Percentiles rank a stretch among this genome's conserved stretches.
phyloP scores from a whole-genome alignment of 306 rosid genomes.

The Medicago arabica region DNA sequence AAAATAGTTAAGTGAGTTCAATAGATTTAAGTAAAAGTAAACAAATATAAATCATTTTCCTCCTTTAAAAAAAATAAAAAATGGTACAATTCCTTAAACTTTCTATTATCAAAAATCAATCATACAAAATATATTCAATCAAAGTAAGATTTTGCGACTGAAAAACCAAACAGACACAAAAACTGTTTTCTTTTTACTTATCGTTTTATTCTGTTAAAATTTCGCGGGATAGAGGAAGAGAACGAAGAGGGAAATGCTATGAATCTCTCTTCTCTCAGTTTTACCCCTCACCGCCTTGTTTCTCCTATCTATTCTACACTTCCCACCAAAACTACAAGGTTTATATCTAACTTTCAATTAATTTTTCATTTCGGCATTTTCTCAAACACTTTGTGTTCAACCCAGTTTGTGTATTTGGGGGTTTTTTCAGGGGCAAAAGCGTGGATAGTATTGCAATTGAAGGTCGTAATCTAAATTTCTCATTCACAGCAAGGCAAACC shows the following conservation, averaged over 20 bases:
- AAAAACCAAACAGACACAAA: background rate
- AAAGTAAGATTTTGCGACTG: background rate
- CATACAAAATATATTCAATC: too few species aligned
- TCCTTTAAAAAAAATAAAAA: too few species aligned
- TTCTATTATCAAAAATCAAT: too few species aligned
- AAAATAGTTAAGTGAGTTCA: too few species aligned
- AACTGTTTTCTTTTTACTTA: too few species aligned
- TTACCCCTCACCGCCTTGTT: slow-evolving; percentile 31
- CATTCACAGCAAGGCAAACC: slow-evolving; percentile 58
- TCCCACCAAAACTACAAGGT: slow-evolving; percentile 46
- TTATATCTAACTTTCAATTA: background rate
- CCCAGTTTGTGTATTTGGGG: background rate
- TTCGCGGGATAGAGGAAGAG: background rate
- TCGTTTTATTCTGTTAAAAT: slow-evolving; percentile 2
- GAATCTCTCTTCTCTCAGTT: slow-evolving; percentile 44
- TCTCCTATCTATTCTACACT: slow-evolving; percentile 49
- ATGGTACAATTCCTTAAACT: too few species aligned
- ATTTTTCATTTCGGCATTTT: slow-evolving; percentile 45
- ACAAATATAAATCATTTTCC: too few species aligned
- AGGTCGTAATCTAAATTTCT: slow-evolving; percentile 64
- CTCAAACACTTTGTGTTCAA: slow-evolving; percentile 40
- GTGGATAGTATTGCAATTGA: slow-evolving; percentile 63
- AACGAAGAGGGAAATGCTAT: slow-evolving; percentile 35
- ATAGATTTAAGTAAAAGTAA: too few species aligned
- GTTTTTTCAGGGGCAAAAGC: slow-evolving; percentile 43